phyloP scores from a whole-genome alignment of 2,329 filamentous ascomycete genomes.

The Ophiocordyceps australis region DNA sequence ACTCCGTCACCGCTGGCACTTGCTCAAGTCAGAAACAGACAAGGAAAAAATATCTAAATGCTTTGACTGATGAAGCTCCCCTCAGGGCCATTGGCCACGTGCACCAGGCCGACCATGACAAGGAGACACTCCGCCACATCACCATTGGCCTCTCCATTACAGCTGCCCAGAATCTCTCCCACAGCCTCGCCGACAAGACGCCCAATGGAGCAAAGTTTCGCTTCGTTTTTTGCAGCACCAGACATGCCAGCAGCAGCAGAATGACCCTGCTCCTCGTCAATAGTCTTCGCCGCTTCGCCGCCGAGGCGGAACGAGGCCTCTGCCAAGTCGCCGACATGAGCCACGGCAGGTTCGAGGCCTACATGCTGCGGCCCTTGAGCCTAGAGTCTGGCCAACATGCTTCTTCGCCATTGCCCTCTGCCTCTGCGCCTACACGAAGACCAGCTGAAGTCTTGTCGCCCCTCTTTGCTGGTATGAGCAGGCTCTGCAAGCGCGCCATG shows the following conservation, averaged over 20 bases:
- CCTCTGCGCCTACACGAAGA: constrained; percentile 6
- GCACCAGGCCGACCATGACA: constrained; percentile 27
- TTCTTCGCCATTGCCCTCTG: constrained; percentile 4
- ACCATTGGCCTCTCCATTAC: constrained; percentile 41
- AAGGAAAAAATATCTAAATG: no score
- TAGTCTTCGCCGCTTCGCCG: constrained; percentile 18
- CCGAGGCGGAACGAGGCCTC: constrained; percentile 19
- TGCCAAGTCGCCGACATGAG: constrained; percentile 16
- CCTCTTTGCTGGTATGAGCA: no score
- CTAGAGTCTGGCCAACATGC: constrained; percentile 10
- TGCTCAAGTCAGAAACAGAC: no score
- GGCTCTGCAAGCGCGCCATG: constrained; percentile 10
- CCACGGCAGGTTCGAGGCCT: constrained; percentile 14
- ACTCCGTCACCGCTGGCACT: no score
- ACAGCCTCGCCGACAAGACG: constrained; percentile 11
- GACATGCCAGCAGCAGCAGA: constrained; percentile 14
- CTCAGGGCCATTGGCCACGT: constrained; percentile 20
- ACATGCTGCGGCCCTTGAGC: constrained; percentile 16
- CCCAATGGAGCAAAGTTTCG: constrained; percentile 16
- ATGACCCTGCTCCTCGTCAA: constrained; percentile 15
- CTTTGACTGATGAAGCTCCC: no score
- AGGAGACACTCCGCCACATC: constrained; percentile 25
- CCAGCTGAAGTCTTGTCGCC: no score
- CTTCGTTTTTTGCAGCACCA: constrained; percentile 23
- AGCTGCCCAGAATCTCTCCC: constrained; percentile 36